Conservation (phyloP, 1,284 basidiomycete genomes). For the Athelia sp. region DNA sequence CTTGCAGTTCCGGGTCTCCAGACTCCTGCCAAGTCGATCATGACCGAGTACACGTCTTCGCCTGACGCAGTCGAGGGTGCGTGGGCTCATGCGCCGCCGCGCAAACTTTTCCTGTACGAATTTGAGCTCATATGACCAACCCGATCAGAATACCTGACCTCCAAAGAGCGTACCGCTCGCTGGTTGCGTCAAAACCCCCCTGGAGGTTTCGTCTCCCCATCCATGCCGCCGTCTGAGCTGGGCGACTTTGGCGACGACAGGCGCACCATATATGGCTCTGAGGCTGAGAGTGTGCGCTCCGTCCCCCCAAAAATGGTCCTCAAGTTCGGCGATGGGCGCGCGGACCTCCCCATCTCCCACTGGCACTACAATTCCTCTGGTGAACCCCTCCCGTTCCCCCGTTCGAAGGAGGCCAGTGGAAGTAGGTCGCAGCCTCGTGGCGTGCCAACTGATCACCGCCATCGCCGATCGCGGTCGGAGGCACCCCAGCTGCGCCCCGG, state of each 20-base stretch:
- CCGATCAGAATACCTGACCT: background rate
- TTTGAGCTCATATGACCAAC: background rate
- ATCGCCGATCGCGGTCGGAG: background rate
- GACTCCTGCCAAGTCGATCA: background rate
- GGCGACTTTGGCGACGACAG: background rate
- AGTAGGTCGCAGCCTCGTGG: background rate
- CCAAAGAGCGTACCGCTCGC: background rate
- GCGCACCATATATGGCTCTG: background rate
- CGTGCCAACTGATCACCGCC: background rate
- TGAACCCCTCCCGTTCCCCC: background rate
- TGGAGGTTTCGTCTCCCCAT: background rate
- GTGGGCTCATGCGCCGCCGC: too few relatives aligned
- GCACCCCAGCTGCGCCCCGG: background rate
- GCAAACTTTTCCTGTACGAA: background rate
- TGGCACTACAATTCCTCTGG: background rate
- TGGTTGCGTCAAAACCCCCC: background rate
- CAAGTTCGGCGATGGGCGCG: background rate
- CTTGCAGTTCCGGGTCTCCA: background rate
- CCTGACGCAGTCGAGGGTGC: background rate
- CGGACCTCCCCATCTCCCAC: background rate
- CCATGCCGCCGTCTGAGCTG: background rate
- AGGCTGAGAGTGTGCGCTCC: background rate
- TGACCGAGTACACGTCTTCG: constrained; percentile 1
- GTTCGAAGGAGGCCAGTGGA: background rate
- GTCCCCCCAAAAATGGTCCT: background rate